A percentile compares a stretch with the other conserved stretches of the same genome.
phyloP scores from a whole-genome alignment of 2,329 filamentous ascomycete genomes.

The Fusarium buharicum region DNA sequence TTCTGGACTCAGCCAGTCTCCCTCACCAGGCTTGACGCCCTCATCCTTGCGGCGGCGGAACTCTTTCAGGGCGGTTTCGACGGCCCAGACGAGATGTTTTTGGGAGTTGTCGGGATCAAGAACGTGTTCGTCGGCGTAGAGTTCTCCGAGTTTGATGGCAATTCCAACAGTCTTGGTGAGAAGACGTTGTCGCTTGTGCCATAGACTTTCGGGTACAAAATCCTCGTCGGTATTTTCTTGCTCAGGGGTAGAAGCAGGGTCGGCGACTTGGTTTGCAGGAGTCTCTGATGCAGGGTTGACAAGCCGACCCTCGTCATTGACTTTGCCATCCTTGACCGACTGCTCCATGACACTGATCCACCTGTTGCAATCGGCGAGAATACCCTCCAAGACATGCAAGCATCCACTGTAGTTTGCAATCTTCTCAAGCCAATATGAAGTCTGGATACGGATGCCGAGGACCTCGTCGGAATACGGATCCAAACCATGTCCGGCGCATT shows the following conservation, averaged over 20 bases:
- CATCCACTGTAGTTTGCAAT: conserved; percentile 75
- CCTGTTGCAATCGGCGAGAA: conserved; percentile 73
- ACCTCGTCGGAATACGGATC: conserved; percentile 93
- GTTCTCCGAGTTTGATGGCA: conserved; percentile 83
- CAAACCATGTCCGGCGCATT: conserved; percentile 78
- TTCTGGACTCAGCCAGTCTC: conserved; percentile 74
- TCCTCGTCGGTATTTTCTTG: conserved; percentile 44
- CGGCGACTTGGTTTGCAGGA: conserved; percentile 8
- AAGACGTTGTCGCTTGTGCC: conserved; percentile 71
- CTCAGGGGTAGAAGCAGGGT: conserved; percentile 18
- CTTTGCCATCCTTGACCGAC: conserved; percentile 58
- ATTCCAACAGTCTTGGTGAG: conserved; percentile 79
- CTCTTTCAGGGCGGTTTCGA: conserved; percentile 82
- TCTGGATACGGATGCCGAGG: conserved; percentile 85
- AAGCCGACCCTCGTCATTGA: conserved; percentile 54
- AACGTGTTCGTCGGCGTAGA: conserved; percentile 82
- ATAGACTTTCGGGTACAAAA: conserved; percentile 58
- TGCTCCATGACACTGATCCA: conserved; percentile 69
- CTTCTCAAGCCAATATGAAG: conserved; percentile 83
- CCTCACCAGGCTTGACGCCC: conserved; percentile 76
- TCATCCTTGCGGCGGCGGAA: conserved; percentile 72
- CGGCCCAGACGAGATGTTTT: conserved; percentile 77
- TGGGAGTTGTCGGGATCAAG: conserved; percentile 79
- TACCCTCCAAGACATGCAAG: conserved; percentile 80
- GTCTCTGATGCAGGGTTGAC: conserved; percentile 32